Evolutionary conservation across 345 rosid species (phyloP).

Genomic region (Psidium guajava): DNA sequence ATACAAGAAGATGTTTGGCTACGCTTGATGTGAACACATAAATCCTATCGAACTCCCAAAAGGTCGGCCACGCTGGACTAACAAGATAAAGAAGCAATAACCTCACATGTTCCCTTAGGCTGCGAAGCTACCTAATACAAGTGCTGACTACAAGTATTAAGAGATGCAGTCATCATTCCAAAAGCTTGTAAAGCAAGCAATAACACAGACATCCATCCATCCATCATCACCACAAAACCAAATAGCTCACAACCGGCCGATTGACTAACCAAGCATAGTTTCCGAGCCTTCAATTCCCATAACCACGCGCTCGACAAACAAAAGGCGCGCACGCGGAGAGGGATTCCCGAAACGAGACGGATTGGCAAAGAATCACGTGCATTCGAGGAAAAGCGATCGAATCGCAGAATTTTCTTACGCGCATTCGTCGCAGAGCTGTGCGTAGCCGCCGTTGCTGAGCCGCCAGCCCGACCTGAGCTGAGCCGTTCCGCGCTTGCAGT

Average conservation of each 20-base stretch:
- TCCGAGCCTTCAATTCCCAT: neutral
- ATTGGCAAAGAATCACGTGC: neutral
- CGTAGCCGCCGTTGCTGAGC: constrained; percentile 18
- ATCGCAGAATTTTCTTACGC: constrained; percentile 13
- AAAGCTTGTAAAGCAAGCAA: neutral
- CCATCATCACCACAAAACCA: neutral
- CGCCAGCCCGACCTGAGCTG: constrained; percentile 23
- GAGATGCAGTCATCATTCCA: neutral
- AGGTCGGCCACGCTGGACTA: neutral
- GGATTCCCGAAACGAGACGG: neutral
- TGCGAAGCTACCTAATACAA: neutral
- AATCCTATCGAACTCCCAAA: neutral
- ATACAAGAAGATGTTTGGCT: neutral
- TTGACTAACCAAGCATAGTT: neutral
- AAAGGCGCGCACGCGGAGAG: neutral
- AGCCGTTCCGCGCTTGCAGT: neutral
- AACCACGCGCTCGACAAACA: neutral
- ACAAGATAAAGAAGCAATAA: neutral
- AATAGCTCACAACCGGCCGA: neutral
- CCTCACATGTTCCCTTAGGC: neutral
- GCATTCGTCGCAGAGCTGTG: constrained; percentile 35
- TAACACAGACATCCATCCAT: neutral
- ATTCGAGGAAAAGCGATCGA: neutral
- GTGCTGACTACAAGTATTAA: neutral
- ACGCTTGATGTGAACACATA: neutral